phyloP scores from a whole-genome alignment of 1,284 basidiomycete genomes.

The Cryptococcus sp. region DNA sequence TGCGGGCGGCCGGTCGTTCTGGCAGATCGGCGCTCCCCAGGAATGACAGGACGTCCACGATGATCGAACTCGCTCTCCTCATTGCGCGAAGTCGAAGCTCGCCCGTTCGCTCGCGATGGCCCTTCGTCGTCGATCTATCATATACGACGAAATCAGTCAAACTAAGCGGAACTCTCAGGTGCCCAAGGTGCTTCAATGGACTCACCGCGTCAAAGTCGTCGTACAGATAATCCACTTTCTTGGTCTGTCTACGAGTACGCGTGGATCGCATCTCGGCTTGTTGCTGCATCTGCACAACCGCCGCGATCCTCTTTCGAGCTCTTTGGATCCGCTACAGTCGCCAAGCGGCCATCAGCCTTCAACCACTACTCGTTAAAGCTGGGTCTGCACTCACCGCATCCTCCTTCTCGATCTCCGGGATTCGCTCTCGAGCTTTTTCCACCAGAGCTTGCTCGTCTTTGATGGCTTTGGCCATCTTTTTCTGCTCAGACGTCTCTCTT shows the following conservation, averaged over 20 bases:
- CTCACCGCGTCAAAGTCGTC: conserved; percentile 23
- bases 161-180: not conserved
- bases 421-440: conserved; percentile 24
- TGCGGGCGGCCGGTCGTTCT: conserved; percentile 12
- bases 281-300: conserved; percentile 28
- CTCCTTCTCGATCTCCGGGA: conserved; percentile 47
- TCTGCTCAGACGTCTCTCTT: conserved; percentile 20
- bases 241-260: conserved; percentile 39
- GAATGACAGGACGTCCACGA: conserved; percentile 33
- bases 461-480: conserved; percentile 15
- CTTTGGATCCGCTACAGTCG: conserved; percentile 31
- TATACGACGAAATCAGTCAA: no score
- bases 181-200: not conserved
- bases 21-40: conserved; percentile 42
- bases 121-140: conserved; percentile 8
- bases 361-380: not conserved
- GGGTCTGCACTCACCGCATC: conserved; percentile 31
- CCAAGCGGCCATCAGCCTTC: not conserved
- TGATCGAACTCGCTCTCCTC: conserved; percentile 13
- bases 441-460: conserved; percentile 40
- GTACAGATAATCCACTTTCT: conserved; percentile 48
- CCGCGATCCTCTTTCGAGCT: conserved; percentile 29
- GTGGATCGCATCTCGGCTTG: conserved; percentile 42
- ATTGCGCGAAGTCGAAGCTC: not conserved
- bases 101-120: not conserved